These are phyloP conservation scores for Hyaloscypha bicolor DNA, from an alignment of 495 filamentous ascomycete species.

Conservation along the genomic window DNA sequence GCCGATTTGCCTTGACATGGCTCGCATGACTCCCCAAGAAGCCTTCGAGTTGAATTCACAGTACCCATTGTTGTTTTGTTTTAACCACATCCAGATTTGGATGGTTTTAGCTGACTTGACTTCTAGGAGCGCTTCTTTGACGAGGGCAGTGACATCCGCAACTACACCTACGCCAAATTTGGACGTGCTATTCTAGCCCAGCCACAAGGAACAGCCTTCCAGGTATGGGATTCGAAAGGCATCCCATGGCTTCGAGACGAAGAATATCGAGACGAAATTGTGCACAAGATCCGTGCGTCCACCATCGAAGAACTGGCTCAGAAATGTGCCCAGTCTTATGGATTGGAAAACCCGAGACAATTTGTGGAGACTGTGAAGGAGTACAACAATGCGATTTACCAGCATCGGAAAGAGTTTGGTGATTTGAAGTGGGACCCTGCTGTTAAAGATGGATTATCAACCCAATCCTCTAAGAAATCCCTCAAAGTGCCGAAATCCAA, in stretches of 20 bases:
- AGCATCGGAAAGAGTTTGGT: conserved; percentile 41
- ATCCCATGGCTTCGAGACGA: conserved; percentile 52
- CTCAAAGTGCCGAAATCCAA: conserved; percentile 59
- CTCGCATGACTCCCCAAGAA: too few species aligned
- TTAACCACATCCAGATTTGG: too few species aligned
- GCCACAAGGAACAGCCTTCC: conserved; percentile 57
- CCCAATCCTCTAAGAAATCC: conserved; percentile 42
- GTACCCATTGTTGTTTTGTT: too few species aligned
- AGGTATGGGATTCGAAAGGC: conserved; percentile 59
- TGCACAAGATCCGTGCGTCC: conserved; percentile 48
- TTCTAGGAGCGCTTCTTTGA: conserved; percentile 56
- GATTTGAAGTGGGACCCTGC: conserved; percentile 53
- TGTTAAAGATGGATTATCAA: conserved; percentile 57
- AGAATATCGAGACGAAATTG: conserved; percentile 59
- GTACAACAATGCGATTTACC: conserved; percentile 55
- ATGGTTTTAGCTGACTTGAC: not conserved
- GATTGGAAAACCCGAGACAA: conserved; percentile 41
- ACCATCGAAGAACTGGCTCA: conserved; percentile 56
- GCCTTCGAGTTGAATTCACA: too few species aligned
- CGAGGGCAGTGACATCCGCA: conserved; percentile 62
- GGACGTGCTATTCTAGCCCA: conserved; percentile 58
- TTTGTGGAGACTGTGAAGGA: conserved; percentile 51
- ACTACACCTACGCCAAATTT: conserved; percentile 66
- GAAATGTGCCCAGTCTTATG: conserved; percentile 40
- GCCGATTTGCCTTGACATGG: too few species aligned